A percentile compares a stretch with the other conserved stretches of the same genome.
These are phyloP conservation scores for Paspalum vaginatum DNA, from an alignment of 176 grass and related monocot species.

Conservation along the genomic window DNA sequence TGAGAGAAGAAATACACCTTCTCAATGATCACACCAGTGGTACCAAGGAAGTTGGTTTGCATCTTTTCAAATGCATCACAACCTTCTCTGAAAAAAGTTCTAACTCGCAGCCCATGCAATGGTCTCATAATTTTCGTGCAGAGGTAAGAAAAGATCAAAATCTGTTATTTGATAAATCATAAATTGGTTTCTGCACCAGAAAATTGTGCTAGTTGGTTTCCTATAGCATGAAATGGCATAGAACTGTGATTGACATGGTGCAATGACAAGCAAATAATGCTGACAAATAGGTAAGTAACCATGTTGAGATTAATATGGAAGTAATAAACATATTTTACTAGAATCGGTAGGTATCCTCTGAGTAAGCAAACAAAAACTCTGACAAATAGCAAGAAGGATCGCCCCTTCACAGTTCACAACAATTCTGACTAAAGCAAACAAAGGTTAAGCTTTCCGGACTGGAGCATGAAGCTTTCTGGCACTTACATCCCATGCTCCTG, in stretches of 20 bases:
- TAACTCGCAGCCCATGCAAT: slow-evolving; percentile 15
- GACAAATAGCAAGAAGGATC: neutral
- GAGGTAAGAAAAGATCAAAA: neutral
- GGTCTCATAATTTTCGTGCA: neutral
- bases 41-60: neutral
- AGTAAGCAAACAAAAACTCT: neutral
- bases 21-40: neutral
- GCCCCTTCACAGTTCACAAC: neutral
- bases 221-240: neutral
- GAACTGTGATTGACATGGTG: neutral
- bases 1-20: neutral
- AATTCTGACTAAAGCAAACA: neutral
- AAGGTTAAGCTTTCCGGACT: neutral
- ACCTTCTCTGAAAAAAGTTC: neutral
- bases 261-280: neutral
- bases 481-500: neutral
- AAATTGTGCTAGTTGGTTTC: neutral
- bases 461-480: neutral
- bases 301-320: neutral
- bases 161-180: neutral
- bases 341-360: neutral
- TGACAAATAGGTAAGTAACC: neutral
- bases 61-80: neutral
- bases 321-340: neutral
- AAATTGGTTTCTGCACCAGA: neutral